Evolutionary conservation across 2,329 filamentous ascomycete genomes (phyloP).

Genomic region (Botrytis byssoidea): DNA sequence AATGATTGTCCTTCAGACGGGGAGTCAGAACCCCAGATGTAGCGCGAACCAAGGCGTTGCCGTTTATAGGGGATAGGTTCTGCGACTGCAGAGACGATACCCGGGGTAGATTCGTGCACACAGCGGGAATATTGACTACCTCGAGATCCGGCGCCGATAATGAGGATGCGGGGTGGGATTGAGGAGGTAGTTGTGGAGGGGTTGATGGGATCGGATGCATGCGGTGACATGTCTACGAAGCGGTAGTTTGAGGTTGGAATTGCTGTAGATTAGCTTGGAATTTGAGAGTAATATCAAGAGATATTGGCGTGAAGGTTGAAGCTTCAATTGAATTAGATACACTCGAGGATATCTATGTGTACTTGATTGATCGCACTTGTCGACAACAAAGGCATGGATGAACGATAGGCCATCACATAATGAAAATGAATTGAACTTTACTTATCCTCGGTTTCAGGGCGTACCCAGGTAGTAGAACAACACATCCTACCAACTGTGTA

Average conservation of each 20-base stretch:
- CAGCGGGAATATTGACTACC: slow-evolving; percentile 72
- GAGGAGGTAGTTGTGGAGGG: slow-evolving; percentile 26
- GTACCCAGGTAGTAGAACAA: background rate
- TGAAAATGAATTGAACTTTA: background rate
- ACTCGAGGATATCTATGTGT: background rate
- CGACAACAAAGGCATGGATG: background rate
- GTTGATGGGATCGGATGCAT: slow-evolving; percentile 29
- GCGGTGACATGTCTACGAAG: slow-evolving; percentile 33
- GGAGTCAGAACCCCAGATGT: slow-evolving; percentile 63
- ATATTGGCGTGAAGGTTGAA: background rate
- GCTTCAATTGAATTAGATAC: background rate
- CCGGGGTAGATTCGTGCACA: slow-evolving; percentile 62
- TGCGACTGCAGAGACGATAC: slow-evolving; percentile 72
- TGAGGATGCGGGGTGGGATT: slow-evolving; percentile 63
- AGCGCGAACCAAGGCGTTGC: slow-evolving; percentile 63
- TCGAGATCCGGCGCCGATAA: slow-evolving; percentile 80
- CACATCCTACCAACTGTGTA: background rate
- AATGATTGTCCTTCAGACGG: slow-evolving; percentile 67
- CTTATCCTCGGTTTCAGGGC: background rate
- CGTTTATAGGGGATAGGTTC: slow-evolving; percentile 81
- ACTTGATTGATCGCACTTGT: background rate
- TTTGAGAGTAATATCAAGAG: background rate
- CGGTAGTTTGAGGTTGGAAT: background rate
- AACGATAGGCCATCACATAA: background rate
- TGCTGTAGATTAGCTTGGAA: background rate